Evolutionary conservation across 345 rosid species (phyloP).

Genomic region (Mallotus nudiflorus): DNA sequence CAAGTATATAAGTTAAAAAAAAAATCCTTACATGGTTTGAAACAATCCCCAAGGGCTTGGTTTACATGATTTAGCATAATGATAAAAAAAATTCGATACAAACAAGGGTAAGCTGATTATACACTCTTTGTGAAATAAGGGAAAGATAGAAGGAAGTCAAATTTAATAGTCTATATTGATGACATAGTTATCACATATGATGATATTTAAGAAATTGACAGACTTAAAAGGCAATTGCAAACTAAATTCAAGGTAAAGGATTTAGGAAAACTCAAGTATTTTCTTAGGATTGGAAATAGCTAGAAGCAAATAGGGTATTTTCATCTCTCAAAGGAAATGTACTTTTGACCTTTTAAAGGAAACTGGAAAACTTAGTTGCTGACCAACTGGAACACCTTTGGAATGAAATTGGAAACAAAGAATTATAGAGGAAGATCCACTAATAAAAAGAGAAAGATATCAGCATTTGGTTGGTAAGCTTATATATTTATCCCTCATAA

Average conservation of each 20-base stretch:
- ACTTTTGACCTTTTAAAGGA: background rate
- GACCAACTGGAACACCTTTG: background rate
- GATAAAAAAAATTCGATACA: background rate
- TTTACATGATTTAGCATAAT: background rate
- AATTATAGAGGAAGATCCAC: background rate
- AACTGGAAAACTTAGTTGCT: background rate
- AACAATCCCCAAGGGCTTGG: background rate
- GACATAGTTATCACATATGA: slow-evolving; percentile 2
- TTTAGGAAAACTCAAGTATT: no score
- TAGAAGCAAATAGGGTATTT: background rate
- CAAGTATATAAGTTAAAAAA: slow-evolving; percentile 2
- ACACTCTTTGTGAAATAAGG: background rate
- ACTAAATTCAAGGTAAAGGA: no score
- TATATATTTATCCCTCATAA: background rate
- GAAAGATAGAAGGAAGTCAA: background rate
- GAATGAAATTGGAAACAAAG: background rate
- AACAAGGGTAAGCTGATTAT: background rate
- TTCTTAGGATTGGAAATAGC: slow-evolving; percentile 2
- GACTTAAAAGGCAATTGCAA: no score
- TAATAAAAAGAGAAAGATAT: background rate
- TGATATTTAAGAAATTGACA: background rate
- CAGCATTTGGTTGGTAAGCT: background rate
- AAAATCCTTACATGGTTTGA: slow-evolving; percentile 1
- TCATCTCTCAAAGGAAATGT: background rate
- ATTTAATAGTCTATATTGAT: background rate